Evolutionary conservation across 345 rosid genomes (phyloP).

Genomic region (Aurinia saxatilis): DNA sequence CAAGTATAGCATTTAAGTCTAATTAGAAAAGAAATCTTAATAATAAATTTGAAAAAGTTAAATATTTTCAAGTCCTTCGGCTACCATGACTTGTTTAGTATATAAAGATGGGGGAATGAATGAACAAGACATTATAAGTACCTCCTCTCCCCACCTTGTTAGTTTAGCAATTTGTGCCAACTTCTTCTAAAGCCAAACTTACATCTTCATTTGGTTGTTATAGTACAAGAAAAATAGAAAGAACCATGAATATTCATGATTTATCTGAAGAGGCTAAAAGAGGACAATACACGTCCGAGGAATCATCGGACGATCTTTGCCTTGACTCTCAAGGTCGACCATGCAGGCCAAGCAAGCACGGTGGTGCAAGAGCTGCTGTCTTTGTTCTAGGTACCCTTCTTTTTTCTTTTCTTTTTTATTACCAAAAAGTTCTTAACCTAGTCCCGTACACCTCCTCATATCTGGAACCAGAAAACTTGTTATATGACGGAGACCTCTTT

Average conservation of each 20-base stretch:
- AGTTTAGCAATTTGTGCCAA: constrained; percentile 20
- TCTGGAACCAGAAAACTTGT: too few species aligned
- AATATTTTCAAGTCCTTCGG: constrained; percentile 1
- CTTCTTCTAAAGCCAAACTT: constrained; percentile 18
- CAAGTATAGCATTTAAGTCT: too few species aligned
- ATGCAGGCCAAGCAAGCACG: constrained; percentile 45
- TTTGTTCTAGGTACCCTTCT: constrained; percentile 56
- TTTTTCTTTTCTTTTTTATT: too few species aligned
- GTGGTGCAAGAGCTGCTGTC: constrained; percentile 62
- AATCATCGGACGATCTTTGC: constrained; percentile 25
- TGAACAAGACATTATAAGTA: constrained; percentile 26
- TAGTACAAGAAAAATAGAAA: neutral
- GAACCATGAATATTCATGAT: constrained; percentile 19
- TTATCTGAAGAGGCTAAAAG: constrained; percentile 29
- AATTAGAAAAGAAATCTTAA: too few species aligned
- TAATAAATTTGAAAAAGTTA: neutral
- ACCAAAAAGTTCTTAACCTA: too few species aligned
- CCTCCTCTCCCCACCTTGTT: constrained; percentile 22
- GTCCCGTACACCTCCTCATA: too few species aligned
- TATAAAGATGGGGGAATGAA: neutral
- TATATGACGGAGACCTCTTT: too few species aligned
- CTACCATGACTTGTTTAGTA: neutral
- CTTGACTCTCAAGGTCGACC: constrained; percentile 70
- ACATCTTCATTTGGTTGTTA: constrained; percentile 2
- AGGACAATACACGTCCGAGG: too few species aligned